Percentiles rank a stretch among this genome's conserved stretches.
Evolutionary conservation across 768 basidiomycete species (phyloP).

Genomic region (Hericium alpestre): DNA sequence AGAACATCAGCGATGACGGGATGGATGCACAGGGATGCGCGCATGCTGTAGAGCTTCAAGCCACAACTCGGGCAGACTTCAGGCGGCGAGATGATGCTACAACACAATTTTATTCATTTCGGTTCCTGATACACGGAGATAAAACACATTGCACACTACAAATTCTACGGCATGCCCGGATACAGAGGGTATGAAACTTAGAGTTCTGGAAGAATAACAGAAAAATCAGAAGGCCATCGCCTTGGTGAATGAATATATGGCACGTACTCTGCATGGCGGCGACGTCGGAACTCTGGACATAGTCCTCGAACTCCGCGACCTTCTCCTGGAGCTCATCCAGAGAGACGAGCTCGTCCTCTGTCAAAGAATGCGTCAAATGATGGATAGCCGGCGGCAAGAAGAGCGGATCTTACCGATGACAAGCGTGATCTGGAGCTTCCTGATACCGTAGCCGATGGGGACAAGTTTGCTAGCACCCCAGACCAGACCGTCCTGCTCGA

Average conservation of each 20-base stretch:
- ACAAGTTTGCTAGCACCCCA: slow-evolving; percentile 95
- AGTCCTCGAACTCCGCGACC: slow-evolving; percentile 75
- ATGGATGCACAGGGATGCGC: too few species aligned
- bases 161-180: background rate
- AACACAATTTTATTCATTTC: background rate
- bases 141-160: background rate
- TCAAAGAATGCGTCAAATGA: background rate
- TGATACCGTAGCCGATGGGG: slow-evolving; percentile 86
- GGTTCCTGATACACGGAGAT: background rate
- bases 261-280: slow-evolving; percentile 85
- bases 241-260: background rate
- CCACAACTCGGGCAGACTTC: background rate
- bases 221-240: background rate
- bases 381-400: slow-evolving; percentile 25
- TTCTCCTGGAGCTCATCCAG: slow-evolving; percentile 90
- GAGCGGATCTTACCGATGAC: slow-evolving; percentile 31
- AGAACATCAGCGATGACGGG: too few species aligned
- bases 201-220: background rate
- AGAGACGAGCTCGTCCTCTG: slow-evolving; percentile 94
- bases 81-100: background rate
- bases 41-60: background rate
- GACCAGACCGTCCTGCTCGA: slow-evolving; percentile 82
- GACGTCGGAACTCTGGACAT: slow-evolving; percentile 84
- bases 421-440: slow-evolving; percentile 71
- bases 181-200: background rate